Evolutionary conservation across 2,329 filamentous ascomycete species (phyloP), one percentile per base, ranked within the genome.

Genomic region (Cladosporium sp.): DNA sequence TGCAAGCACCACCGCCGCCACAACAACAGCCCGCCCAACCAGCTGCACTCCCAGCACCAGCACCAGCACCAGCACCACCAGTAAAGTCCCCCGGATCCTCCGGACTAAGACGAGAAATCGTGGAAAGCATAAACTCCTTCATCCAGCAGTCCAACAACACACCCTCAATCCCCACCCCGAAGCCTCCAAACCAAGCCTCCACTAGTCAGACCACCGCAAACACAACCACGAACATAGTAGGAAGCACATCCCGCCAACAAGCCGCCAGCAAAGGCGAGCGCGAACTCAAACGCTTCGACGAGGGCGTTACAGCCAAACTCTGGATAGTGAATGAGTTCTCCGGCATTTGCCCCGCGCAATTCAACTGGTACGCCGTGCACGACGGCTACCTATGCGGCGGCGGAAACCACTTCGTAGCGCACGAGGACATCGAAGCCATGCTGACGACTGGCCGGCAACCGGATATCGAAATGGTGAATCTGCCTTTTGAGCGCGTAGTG

Each of bases 331-430:
- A 12, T 9, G 16, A 7, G n/a, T 12, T 8, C 7, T 11, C 22
- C 22, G 38, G 38, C 33, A 15, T 39, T 7, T 52, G 50, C 22
- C 50, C 50, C 19, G 30, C n/a, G 39, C 29, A 25, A 5, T 52
- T 4, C 6, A 15, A 33, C 20, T 52, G 30, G 19, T 32, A 48
- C 30, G 43, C 43, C 13, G 11, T 19, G 2, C n/a, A 19, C 7
- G 22, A 52, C 7, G 50, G 50, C 8, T 52, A 49, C 22, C n/a
- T 49, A 6, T 49, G 50, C 45, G 43, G 43, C 15, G 50, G 43
- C 7, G 30, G 33, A 5, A 4, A 18, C 19, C 38, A 49, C 30
- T 38, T 49, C 15, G 29, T 52, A 12, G 6, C 38, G 4, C 39
- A 52, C 18, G 38, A 20, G 2, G 45, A 52, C 3, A 32, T 49